Conservation (phyloP, 345 rosid species). For the thale cress (Arabidopsis thaliana) region TAIR10.1 NC_003071.7:13443501-13444000, state of each 20-base stretch:
- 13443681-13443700: constrained; percentile 78
- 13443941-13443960: constrained; percentile 62
- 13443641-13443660: constrained; percentile 61
- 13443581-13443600: neutral
- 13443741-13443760: neutral
- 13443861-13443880: constrained; percentile 87
- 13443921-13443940: constrained; percentile 68
- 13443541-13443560: neutral
- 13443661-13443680: constrained; percentile 71
- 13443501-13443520: neutral
- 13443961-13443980: constrained; percentile 73
- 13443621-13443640: constrained; percentile 62
- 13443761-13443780: neutral
- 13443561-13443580: neutral
- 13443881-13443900: constrained; percentile 80
- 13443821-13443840: neutral
- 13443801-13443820: constrained; percentile 1
- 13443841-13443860: constrained; percentile 87
- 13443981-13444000: constrained; percentile 76
- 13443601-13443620: constrained; percentile 8
- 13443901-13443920: constrained; percentile 59
- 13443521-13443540: constrained; percentile 3
- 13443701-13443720: constrained; percentile 78
- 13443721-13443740: constrained; percentile 22
- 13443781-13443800: neutral